phyloP scores from a whole-genome alignment of 331 rosid species.

The Erythrophleum ivorense region DNA sequence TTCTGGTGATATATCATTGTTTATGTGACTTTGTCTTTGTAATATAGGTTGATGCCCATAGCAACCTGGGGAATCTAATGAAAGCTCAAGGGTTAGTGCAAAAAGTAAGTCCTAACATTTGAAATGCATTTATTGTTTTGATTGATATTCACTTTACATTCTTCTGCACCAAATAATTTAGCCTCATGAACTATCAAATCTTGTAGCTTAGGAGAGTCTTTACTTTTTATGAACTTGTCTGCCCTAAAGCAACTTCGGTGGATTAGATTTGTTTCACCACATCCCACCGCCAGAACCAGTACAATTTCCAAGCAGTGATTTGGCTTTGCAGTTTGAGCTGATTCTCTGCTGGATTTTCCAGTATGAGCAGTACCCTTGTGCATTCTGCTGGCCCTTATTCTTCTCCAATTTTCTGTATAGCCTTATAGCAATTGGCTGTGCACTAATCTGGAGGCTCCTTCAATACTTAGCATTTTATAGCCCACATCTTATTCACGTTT shows the following conservation, averaged over 20 bases:
- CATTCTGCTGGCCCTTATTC: constrained; percentile 38
- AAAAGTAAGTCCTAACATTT: constrained; percentile 71
- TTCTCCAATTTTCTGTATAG: constrained; percentile 35
- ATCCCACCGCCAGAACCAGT: constrained; percentile 5
- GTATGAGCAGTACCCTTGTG: constrained; percentile 4
- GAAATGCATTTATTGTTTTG: not conserved
- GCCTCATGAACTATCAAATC: constrained; percentile 17
- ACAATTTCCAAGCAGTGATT: constrained; percentile 15
- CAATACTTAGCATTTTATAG: constrained; percentile 61
- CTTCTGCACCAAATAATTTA: not conserved
- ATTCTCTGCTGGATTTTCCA: constrained; percentile 42
- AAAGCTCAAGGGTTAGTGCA: constrained; percentile 95
- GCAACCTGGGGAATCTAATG: constrained; percentile 97
- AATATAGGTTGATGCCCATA: constrained; percentile 94
- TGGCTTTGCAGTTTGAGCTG: constrained; percentile 30
- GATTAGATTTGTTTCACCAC: constrained; percentile 25
- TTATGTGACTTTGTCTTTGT: constrained; percentile 19
- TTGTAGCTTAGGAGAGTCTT: constrained; percentile 17
- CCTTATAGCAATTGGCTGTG: constrained; percentile 36
- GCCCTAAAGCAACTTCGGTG: constrained; percentile 19
- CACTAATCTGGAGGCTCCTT: constrained; percentile 54
- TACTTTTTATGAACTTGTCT: constrained; percentile 12
- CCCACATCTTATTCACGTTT: constrained; percentile 53
- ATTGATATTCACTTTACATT: constrained; percentile 13
- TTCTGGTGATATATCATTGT: constrained; percentile 2